Conservation (phyloP, 2,329 filamentous ascomycete genomes). For the Thielaviopsis euricoi region DNA sequence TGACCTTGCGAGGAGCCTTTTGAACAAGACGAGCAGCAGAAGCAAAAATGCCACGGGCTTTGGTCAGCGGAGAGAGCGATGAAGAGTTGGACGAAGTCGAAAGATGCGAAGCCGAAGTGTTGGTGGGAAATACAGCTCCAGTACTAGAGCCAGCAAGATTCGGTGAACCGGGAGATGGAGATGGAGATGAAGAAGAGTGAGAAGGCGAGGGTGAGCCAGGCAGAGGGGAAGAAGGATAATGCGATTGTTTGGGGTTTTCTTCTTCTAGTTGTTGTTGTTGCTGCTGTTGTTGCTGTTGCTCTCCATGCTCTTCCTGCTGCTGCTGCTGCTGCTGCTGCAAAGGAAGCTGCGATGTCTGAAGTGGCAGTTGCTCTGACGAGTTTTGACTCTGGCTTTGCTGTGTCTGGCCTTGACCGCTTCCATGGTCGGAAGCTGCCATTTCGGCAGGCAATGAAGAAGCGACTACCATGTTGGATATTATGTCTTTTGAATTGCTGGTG, state of each 20-base stretch:
- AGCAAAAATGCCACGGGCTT: constrained; percentile 6
- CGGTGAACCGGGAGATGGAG: neutral
- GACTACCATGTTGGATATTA: constrained; percentile 1
- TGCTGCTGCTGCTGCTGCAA: neutral
- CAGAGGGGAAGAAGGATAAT: neutral
- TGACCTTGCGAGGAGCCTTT: constrained; percentile 10
- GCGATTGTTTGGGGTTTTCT: neutral
- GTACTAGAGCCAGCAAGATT: neutral
- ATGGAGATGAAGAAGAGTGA: neutral
- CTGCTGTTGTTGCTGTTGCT: neutral
- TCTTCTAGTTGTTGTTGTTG: neutral
- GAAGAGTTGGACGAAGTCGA: constrained; percentile 6
- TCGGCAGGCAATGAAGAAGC: constrained; percentile 6
- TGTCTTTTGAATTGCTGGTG: neutral
- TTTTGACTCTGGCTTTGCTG: neutral
- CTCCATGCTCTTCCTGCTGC: neutral
- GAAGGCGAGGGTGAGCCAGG: neutral
- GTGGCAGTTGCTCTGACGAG: neutral
- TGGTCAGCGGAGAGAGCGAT: constrained; percentile 3
- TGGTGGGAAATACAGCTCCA: too few species aligned
- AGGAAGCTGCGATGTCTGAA: neutral
- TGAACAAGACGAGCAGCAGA: constrained; percentile 9
- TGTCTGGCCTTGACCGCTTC: neutral
- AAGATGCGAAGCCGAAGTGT: neutral
- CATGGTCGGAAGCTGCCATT: constrained; percentile 4